A percentile compares a stretch with the other conserved stretches of the same genome.
Conservation (phyloP, 305 asterid species). For the Fraxinus albicans region DNA sequence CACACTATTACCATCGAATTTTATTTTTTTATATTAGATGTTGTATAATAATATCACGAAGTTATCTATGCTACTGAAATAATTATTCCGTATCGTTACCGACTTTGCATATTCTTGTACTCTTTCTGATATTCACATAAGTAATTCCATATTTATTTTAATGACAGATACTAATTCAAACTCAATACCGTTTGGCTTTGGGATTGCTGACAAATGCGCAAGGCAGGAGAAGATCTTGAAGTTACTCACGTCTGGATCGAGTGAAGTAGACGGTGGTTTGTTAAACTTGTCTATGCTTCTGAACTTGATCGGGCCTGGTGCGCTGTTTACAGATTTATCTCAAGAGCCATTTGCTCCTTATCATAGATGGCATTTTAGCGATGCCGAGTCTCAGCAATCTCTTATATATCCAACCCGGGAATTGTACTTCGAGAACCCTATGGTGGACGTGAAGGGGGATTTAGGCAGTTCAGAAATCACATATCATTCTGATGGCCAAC, state of each 20-base stretch:
- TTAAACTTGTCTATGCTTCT: conserved; percentile 42
- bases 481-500: conserved; percentile 33
- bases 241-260: conserved; percentile 56
- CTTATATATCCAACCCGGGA: conserved; percentile 58
- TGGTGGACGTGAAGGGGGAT: conserved; percentile 35
- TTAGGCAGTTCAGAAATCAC: conserved; percentile 27
- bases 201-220: conserved; percentile 58
- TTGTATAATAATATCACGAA: background rate
- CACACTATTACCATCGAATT: background rate
- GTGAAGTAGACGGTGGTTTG: conserved; percentile 43
- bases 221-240: conserved; percentile 59
- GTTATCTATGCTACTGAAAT: background rate
- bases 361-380: conserved; percentile 24
- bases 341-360: conserved; percentile 38
- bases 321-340: conserved; percentile 29
- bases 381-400: conserved; percentile 36
- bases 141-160: conserved; percentile 21
- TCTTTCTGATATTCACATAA: background rate
- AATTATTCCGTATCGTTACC: background rate
- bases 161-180: conserved; percentile 45
- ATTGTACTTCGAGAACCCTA: conserved; percentile 45
- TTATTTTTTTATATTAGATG: background rate
- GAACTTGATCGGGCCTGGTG: conserved; percentile 49
- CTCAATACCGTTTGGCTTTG: conserved; percentile 47
- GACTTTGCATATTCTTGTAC: background rate